Percentiles rank a stretch among this genome's conserved stretches.
Evolutionary conservation across 2,329 filamentous ascomycete genomes (phyloP).

Genomic region (Fusarium protoensiforme): DNA sequence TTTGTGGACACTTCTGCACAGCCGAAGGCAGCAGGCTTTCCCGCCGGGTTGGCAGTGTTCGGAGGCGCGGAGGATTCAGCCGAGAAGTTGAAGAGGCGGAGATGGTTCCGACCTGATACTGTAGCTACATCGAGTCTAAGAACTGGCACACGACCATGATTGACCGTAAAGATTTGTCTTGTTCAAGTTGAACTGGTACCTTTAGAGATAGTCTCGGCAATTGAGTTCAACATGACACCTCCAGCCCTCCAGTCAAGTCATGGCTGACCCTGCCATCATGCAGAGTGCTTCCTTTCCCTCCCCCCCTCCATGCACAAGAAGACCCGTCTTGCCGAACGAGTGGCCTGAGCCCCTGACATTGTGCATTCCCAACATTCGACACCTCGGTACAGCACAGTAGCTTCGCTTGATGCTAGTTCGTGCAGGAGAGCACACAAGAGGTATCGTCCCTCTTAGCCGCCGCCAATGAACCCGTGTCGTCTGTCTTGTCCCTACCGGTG

Average conservation of each 20-base stretch:
- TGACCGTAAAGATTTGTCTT: background rate
- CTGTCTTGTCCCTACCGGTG: background rate
- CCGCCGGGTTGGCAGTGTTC: constrained; percentile 19
- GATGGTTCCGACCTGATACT: constrained; percentile 1
- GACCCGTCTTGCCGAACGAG: constrained; percentile 32
- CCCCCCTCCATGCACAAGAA: constrained; percentile 1
- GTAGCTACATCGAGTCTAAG: background rate
- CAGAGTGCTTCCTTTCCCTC: background rate
- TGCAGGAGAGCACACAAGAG: constrained; percentile 19
- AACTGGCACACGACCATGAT: background rate
- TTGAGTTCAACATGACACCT: constrained; percentile 12
- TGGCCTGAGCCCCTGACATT: constrained; percentile 39
- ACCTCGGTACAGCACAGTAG: background rate
- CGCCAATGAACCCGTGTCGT: constrained; percentile 21
- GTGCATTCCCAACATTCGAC: constrained; percentile 28
- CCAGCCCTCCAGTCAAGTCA: constrained; percentile 11
- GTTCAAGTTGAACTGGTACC: background rate
- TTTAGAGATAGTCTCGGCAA: background rate
- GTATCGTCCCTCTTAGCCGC: constrained; percentile 11
- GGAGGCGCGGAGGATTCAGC: background rate
- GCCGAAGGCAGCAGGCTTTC: constrained; percentile 21
- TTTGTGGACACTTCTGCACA: constrained; percentile 32
- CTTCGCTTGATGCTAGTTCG: constrained; percentile 22
- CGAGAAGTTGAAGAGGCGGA: background rate
- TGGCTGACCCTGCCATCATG: constrained; percentile 10